A percentile compares a stretch with the other conserved stretches of the same genome.
These are phyloP conservation scores for Rhynchospora pubera DNA, from an alignment of 176 grass and related monocot species.

Conservation along the genomic window DNA sequence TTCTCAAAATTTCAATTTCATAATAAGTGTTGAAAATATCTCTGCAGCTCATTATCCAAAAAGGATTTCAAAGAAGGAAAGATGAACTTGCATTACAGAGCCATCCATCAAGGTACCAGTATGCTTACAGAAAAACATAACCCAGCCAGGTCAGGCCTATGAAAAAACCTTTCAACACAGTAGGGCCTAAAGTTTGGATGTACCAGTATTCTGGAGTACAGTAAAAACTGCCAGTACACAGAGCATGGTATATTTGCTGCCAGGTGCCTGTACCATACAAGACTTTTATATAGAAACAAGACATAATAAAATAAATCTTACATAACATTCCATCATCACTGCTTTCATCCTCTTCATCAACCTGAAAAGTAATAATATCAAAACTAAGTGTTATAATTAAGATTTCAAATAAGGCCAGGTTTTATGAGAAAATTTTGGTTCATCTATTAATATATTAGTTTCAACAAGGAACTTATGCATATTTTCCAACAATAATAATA, in stretches of 20 bases:
- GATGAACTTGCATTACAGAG: background rate
- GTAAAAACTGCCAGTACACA: background rate
- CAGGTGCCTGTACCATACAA: background rate
- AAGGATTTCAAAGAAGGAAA: background rate
- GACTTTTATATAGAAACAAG: conserved; percentile 5
- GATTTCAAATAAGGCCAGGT: background rate
- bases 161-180: background rate
- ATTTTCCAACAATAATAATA: background rate
- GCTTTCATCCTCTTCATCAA: conserved; percentile 40
- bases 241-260: background rate
- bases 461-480: background rate
- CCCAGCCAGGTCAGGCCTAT: background rate
- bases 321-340: conserved; percentile 75
- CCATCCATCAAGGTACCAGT: background rate
- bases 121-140: background rate
- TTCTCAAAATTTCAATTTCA: background rate
- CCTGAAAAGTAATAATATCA: conserved; percentile 31
- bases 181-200: background rate
- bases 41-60: background rate
- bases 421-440: background rate
- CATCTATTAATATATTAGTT: background rate
- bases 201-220: background rate
- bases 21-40: background rate
- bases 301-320: conserved; percentile 33
- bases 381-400: background rate